Conservation (phyloP, 148 eudicot genomes). For the Vaccinium corymbosum region DNA sequence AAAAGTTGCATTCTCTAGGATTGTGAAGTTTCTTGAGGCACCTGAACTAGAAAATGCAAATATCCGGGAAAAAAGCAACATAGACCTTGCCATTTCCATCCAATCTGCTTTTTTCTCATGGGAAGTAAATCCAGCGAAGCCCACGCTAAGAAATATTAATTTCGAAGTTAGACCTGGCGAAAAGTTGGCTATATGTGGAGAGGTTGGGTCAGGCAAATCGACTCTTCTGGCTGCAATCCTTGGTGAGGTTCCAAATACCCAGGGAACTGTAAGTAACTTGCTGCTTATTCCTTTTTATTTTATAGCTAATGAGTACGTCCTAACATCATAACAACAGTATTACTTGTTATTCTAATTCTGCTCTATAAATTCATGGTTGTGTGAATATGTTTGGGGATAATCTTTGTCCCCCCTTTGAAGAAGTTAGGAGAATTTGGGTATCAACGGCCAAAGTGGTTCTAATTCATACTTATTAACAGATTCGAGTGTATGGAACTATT, state of each 20-base stretch:
- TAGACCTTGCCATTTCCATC: constrained; percentile 29
- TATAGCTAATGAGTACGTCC: neutral
- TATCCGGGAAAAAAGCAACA: constrained; percentile 32
- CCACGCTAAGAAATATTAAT: constrained; percentile 55
- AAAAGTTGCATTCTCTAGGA: constrained; percentile 68
- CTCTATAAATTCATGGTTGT: neutral
- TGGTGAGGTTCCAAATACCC: constrained; percentile 72
- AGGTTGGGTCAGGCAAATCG: constrained; percentile 93
- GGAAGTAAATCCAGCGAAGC: constrained; percentile 52
- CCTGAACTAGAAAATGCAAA: constrained; percentile 63
- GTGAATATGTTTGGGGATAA: neutral
- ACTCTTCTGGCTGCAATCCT: constrained; percentile 80
- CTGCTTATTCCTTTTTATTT: neutral
- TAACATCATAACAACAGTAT: neutral
- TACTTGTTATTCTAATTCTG: neutral
- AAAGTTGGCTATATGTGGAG: constrained; percentile 84
- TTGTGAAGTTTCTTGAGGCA: constrained; percentile 73
- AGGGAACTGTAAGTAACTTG: constrained; percentile 62
- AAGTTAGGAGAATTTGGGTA: neutral
- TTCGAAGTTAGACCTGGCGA: constrained; percentile 59
- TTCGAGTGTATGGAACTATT: constrained; percentile 58
- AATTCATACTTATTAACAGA: constrained; percentile 32
- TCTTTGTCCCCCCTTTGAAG: neutral
- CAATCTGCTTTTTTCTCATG: constrained; percentile 69
- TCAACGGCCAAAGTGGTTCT: constrained; percentile 9